Evolutionary conservation across 2,329 filamentous ascomycete species (phyloP).

Genomic region (Penicillium sclerotigenum): DNA sequence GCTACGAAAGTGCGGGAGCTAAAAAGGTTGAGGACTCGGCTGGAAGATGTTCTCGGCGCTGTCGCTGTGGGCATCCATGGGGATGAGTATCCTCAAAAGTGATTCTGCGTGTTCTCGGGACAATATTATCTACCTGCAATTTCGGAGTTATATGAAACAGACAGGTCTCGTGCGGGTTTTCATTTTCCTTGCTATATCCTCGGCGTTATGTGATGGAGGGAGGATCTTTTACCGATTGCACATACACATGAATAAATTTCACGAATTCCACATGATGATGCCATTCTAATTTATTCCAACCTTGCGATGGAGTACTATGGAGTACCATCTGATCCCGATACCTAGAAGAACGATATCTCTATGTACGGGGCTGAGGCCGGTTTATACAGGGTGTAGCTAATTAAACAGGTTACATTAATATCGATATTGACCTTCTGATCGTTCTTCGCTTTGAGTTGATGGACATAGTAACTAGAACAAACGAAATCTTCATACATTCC

Average conservation of each 20-base stretch:
- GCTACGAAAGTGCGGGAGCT: slow-evolving; percentile 43
- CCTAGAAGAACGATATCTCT: neutral
- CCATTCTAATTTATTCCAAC: neutral
- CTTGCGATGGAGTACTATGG: neutral
- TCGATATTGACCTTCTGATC: neutral
- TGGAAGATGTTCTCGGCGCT: slow-evolving; percentile 45
- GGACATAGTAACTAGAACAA: neutral
- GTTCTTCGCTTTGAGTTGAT: neutral
- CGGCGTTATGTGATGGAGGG: slow-evolving; percentile 4
- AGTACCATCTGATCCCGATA: neutral
- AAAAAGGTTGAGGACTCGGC: slow-evolving; percentile 36
- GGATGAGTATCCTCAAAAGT: slow-evolving; percentile 14
- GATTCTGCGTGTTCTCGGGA: neutral
- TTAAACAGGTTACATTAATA: neutral
- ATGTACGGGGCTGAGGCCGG: neutral
- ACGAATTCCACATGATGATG: neutral
- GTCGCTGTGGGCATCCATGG: slow-evolving; percentile 39
- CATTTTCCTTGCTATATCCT: neutral
- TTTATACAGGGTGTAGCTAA: neutral
- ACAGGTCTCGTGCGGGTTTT: neutral
- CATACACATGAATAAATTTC: neutral
- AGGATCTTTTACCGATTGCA: slow-evolving; percentile 2
- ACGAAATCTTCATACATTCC: neutral
- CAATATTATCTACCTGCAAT: neutral
- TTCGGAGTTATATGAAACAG: neutral